These are phyloP conservation scores for Acacia crassicarpa DNA, from an alignment of 306 rosid species.

Conservation along the genomic window DNA sequence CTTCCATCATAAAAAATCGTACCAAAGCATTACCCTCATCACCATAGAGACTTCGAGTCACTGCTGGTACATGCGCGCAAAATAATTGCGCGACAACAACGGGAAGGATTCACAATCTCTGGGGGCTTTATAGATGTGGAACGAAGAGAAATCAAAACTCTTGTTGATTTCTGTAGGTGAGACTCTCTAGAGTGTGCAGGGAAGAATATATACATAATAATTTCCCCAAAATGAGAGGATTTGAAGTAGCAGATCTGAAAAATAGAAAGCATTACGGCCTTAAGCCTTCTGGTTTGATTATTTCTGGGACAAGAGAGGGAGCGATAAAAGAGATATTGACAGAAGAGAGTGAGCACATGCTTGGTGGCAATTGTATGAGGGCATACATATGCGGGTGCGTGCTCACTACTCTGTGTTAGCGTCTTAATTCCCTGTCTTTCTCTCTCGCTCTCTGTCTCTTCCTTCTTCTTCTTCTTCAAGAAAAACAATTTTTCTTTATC, in stretches of 20 bases:
- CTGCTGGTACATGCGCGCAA: neutral
- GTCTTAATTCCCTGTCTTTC: neutral
- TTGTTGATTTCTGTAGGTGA: neutral
- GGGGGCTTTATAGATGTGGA: neutral
- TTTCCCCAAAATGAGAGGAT: slow-evolving; percentile 3
- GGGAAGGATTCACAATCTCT: neutral
- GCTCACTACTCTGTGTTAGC: slow-evolving; percentile 60
- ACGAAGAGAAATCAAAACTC: neutral
- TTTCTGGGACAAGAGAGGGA: neutral
- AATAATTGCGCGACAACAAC: neutral
- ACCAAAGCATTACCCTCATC: neutral
- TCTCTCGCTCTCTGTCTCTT: neutral
- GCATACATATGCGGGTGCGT: slow-evolving; percentile 45
- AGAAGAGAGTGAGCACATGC: slow-evolving; percentile 83
- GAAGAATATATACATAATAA: neutral
- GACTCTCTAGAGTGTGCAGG: neutral
- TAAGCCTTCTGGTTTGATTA: neutral
- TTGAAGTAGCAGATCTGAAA: slow-evolving; percentile 21
- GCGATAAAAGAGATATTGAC: slow-evolving; percentile 36
- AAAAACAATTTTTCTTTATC: neutral
- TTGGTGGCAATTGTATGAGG: slow-evolving; percentile 46
- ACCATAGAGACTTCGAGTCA: neutral
- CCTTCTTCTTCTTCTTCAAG: neutral
- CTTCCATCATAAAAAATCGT: too few species aligned
- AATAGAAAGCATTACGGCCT: neutral